Base-by-base conservation (phyloP, 306 rosid genomes). In the Lablab purpureus region DNA sequence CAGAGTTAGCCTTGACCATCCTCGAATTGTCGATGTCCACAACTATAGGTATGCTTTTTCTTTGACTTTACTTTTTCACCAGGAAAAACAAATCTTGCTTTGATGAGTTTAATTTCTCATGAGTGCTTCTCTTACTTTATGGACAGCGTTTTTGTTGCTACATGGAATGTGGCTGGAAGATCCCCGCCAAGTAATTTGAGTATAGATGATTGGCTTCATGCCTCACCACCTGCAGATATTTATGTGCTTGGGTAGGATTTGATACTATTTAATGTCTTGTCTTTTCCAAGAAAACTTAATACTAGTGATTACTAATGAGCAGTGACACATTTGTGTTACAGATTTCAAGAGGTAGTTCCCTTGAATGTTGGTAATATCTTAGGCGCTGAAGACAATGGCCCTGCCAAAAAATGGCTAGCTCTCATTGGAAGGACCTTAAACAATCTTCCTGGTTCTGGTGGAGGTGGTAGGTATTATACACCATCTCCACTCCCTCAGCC, bases 161-260 rank as follows among this genome's bases (percentile, higher is more conserved):
- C 99, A 75, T 96, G 99, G 99, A 96, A 96, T 82, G 98, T 96
- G 79, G 99, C 97, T 56, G 98, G 99, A 85, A 93, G 97, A 88
- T 88, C 98, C 40, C 99, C 99, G 13, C 90, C 99, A 40, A 87
- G 80, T 83, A 93, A 96, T 83, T 84, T 96, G 77, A 90, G 87
- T 85, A 84, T 93, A 71, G 97, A 93, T 37, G 99, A 90, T 40
- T 96, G 92, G 98, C 97, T 96, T 78, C 98, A 96, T 15, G 92
- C 99, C 30, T 84, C 99, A 17, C 89, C 99, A 10, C 98, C 99
- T 62, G 98, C 98, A 1, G 99, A 96, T 86, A 96, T 96, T 74
- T 96, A 96, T 66, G 99, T 96, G 83, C 98, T 96, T 43, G 99
- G 99, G 99, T 96, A 90, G 64, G 93, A 49, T 70, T 71, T 75